phyloP scores from a whole-genome alignment of 2,329 filamentous ascomycete species.

The Pseudogymnoascus sp. region DNA sequence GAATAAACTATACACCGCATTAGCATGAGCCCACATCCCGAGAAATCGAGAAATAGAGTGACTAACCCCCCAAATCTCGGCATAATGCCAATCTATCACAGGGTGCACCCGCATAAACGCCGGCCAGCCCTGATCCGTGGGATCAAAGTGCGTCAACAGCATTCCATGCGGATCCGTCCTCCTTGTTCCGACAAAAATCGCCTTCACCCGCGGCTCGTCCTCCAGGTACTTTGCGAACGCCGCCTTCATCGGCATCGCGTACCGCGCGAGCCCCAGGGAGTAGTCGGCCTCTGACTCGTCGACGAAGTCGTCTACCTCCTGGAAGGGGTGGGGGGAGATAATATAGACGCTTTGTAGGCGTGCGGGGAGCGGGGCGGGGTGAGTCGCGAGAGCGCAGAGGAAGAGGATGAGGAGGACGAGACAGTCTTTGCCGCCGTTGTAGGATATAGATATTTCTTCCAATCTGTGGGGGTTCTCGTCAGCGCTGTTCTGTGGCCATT shows the following conservation, averaged over 20 bases:
- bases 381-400: slow-evolving; percentile 49
- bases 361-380: slow-evolving; percentile 30
- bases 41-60: slow-evolving; percentile 14
- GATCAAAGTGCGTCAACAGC: slow-evolving; percentile 71
- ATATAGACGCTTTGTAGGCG: slow-evolving; percentile 79
- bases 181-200: slow-evolving; percentile 81
- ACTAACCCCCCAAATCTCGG: slow-evolving; percentile 86
- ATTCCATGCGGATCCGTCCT: slow-evolving; percentile 88
- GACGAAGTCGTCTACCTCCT: slow-evolving; percentile 81
- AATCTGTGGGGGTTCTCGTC: slow-evolving; percentile 41
- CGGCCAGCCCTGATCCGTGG: slow-evolving; percentile 85
- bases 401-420: slow-evolving; percentile 85
- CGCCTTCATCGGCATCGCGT: slow-evolving; percentile 69
- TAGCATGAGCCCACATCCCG: slow-evolving; percentile 12
- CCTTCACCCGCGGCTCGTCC: slow-evolving; percentile 56
- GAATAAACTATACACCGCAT: slow-evolving; percentile 56
- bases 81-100: slow-evolving; percentile 95
- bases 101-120: slow-evolving; percentile 88
- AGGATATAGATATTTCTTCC: slow-evolving; percentile 77
- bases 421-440: slow-evolving; percentile 97
- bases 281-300: slow-evolving; percentile 56
- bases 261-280: slow-evolving; percentile 66
- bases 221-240: slow-evolving; percentile 71
- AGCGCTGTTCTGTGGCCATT: slow-evolving; percentile 9
- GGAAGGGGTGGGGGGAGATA: slow-evolving; percentile 73